Evolutionary conservation across 2,329 filamentous ascomycete species (phyloP).

Genomic region (Colletotrichum lindemuthianum): DNA sequence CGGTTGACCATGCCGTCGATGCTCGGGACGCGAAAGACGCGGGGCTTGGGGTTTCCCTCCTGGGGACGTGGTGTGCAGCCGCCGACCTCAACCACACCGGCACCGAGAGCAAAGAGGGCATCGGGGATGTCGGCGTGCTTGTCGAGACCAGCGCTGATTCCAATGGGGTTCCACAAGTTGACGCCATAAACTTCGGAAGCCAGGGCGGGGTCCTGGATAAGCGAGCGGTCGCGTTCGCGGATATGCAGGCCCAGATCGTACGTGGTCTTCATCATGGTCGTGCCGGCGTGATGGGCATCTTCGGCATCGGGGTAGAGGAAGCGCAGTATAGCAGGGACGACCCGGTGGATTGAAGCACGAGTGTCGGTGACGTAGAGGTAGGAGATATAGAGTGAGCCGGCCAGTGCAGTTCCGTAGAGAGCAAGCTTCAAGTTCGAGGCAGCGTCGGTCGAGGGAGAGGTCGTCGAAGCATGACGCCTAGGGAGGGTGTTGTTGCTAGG

Average conservation of each 20-base stretch:
- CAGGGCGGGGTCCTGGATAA: slow-evolving; percentile 46
- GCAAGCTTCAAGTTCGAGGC: slow-evolving; percentile 48
- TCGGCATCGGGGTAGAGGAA: slow-evolving; percentile 79
- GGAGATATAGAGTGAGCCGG: slow-evolving; percentile 54
- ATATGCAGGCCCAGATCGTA: slow-evolving; percentile 82
- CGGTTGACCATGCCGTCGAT: slow-evolving; percentile 93
- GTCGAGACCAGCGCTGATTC: slow-evolving; percentile 94
- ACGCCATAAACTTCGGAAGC: slow-evolving; percentile 75
- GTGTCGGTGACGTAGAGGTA: slow-evolving; percentile 82
- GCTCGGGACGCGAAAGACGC: slow-evolving; percentile 86
- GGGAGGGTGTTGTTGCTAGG: slow-evolving; percentile 39
- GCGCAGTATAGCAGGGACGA: slow-evolving; percentile 74
- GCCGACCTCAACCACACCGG: slow-evolving; percentile 90
- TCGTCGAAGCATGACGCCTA: slow-evolving; percentile 45
- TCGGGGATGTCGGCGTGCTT: slow-evolving; percentile 93
- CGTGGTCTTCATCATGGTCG: slow-evolving; percentile 74
- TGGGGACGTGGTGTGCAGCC: slow-evolving; percentile 91
- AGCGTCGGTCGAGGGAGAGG: slow-evolving; percentile 39
- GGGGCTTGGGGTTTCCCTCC: slow-evolving; percentile 84
- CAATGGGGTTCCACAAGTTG: slow-evolving; percentile 84
- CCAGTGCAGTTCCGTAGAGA: slow-evolving; percentile 53
- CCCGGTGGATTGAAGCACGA: slow-evolving; percentile 73
- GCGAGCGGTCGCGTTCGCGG: slow-evolving; percentile 73
- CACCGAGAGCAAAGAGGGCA: slow-evolving; percentile 83
- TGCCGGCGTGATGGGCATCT: slow-evolving; percentile 88